Evolutionary conservation across 2,329 filamentous ascomycete genomes (phyloP), one percentile per base, ranked within the genome.

Genomic region (Teratosphaeria destructans): DNA sequence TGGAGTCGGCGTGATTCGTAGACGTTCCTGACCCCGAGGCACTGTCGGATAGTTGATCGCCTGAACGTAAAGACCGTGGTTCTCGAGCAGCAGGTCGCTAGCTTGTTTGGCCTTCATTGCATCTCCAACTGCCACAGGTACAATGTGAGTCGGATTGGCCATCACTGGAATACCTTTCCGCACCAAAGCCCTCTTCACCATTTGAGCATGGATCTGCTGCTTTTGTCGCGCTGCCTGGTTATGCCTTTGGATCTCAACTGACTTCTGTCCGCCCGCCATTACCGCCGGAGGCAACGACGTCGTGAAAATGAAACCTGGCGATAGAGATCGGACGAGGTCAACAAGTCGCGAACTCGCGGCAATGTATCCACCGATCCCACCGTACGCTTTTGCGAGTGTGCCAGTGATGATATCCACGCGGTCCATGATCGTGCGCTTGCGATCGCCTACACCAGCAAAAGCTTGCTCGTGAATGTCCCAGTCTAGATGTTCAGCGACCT

Each of bases 1-100:
- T 0, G 94, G 94, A 1, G 94, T 99, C 0, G 94, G 94, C 1
- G 94, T 99, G 74, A 99, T 90, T 66, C 94, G 88, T 59, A 99
- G 86, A 60, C 94, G 87, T 77, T 99, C 94, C 79, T 99, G 92
- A n/a, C 94, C 94, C 5, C 95, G 90, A 2, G 94, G 94, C 3
- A 99, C 94, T 56, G 94, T 99, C 2, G 94, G 94, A 77, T 97
- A 97, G 79, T 99, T 99, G 82, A 99, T 97, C 59, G 90, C 91
- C 77, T 99, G 94, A 29, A 99, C 94, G 73, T 99, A 99, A 72
- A 99, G 96, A 62, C 86, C 84, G 79, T 96, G 89, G 66, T 95
- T 88, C 66, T 88, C 85, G 16, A 99, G 83, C 23, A 99, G 85
- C 79, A 95, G 85, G 72, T 99, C 94, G 29, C 90, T 95, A 7